phyloP scores from a whole-genome alignment of 768 basidiomycete species.

The Kwoniella botswanensis region DNA sequence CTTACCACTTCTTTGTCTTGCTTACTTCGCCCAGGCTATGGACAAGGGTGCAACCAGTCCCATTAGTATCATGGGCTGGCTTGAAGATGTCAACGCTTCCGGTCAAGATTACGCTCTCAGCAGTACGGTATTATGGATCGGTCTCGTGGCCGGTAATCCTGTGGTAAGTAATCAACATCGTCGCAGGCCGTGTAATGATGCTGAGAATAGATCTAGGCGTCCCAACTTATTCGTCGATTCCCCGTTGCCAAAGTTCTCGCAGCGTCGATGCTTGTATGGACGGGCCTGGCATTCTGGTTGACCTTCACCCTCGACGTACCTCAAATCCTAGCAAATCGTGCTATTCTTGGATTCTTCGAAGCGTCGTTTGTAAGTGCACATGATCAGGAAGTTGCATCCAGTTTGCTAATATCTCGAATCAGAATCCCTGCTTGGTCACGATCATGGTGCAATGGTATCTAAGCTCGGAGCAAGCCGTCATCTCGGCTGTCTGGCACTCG shows the following conservation, averaged over 20 bases:
- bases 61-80: slow-evolving; percentile 29
- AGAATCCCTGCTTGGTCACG: slow-evolving; percentile 26
- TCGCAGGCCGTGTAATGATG: background rate
- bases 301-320: slow-evolving; percentile 30
- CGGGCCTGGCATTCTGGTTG: slow-evolving; percentile 33
- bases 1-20: slow-evolving; percentile 30
- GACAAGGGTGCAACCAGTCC: slow-evolving; percentile 39
- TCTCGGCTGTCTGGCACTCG: slow-evolving; percentile 24
- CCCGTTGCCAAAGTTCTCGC: slow-evolving; percentile 44
- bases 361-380: slow-evolving; percentile 20
- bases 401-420: background rate
- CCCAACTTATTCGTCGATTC: slow-evolving; percentile 39
- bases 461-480: slow-evolving; percentile 19
- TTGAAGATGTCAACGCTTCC: slow-evolving; percentile 30
- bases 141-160: slow-evolving; percentile 45
- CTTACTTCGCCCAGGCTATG: slow-evolving; percentile 41
- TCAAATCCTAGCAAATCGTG: slow-evolving; percentile 34
- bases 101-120: slow-evolving; percentile 49
- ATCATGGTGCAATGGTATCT: slow-evolving; percentile 27
- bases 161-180: slow-evolving; percentile 19
- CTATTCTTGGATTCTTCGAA: slow-evolving; percentile 44
- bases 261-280: slow-evolving; percentile 38
- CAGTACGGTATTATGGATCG: slow-evolving; percentile 43
- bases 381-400: no score
- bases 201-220: slow-evolving; percentile 16